phyloP scores from a whole-genome alignment of 1,284 basidiomycete species.

The Mycena citricolor region DNA sequence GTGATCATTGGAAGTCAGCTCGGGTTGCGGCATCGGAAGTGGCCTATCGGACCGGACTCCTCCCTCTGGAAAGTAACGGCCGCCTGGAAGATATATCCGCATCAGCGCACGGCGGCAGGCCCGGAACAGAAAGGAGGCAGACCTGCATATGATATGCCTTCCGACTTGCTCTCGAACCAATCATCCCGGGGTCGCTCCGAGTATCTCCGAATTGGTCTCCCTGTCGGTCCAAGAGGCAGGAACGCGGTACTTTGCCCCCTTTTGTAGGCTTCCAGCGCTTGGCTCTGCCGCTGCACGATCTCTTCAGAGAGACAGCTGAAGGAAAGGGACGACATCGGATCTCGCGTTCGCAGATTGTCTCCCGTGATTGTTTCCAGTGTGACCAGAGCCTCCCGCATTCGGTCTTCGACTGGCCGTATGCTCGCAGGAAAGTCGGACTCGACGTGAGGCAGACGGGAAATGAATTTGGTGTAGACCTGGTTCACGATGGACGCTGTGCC shows the following conservation, averaged over 20 bases:
- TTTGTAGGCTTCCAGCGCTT: slow-evolving; percentile 46
- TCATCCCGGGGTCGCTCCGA: slow-evolving; percentile 54
- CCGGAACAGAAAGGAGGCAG: slow-evolving; percentile 22
- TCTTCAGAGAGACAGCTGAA: slow-evolving; percentile 65
- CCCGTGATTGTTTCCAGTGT: slow-evolving; percentile 51
- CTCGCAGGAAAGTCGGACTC: slow-evolving; percentile 47
- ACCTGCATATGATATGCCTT: slow-evolving; percentile 59
- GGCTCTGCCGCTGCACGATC: slow-evolving; percentile 49
- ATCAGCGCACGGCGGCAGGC: too few species aligned
- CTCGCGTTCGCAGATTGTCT: slow-evolving; percentile 49
- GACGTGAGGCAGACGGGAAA: slow-evolving; percentile 49
- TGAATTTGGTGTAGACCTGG: slow-evolving; percentile 61
- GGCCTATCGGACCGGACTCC: slow-evolving; percentile 27
- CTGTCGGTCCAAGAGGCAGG: slow-evolving; percentile 57
- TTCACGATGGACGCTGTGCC: slow-evolving; percentile 63
- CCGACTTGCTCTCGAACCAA: slow-evolving; percentile 62
- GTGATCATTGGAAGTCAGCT: slow-evolving; percentile 33
- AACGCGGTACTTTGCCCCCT: slow-evolving; percentile 50
- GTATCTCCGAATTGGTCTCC: slow-evolving; percentile 44
- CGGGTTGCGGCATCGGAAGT: slow-evolving; percentile 22
- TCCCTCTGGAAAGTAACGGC: slow-evolving; percentile 23
- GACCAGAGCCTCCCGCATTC: slow-evolving; percentile 53
- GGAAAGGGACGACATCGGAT: slow-evolving; percentile 59
- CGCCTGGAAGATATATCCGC: slow-evolving; percentile 3
- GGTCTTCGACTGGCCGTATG: slow-evolving; percentile 35